phyloP scores from a whole-genome alignment of 345 rosid genomes.

The Heritiera fomes region DNA sequence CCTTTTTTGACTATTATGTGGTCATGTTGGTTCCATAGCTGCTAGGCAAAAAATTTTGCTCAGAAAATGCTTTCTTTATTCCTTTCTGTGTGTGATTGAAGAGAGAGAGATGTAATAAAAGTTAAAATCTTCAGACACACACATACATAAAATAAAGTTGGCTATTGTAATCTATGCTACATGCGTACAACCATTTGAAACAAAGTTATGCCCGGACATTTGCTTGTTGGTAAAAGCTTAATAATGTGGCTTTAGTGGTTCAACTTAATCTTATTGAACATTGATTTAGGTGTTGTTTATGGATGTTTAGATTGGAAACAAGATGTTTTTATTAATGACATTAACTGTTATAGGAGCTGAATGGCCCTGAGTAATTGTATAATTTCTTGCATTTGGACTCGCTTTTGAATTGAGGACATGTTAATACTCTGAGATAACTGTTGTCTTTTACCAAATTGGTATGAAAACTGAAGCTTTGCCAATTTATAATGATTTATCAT shows the following conservation, averaged over 20 bases:
- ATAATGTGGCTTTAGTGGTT: neutral
- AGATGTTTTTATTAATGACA: neutral
- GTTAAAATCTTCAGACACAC: neutral
- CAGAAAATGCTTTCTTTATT: no score
- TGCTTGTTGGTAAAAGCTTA: neutral
- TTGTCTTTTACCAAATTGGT: neutral
- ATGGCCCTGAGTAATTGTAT: neutral
- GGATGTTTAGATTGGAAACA: neutral
- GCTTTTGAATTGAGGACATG: neutral
- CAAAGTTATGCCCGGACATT: neutral
- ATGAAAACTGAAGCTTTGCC: conserved; percentile 1
- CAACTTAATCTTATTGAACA: neutral
- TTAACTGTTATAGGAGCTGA: neutral
- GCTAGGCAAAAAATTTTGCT: no score
- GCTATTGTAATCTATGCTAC: neutral
- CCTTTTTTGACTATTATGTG: no score
- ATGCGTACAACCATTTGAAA: neutral
- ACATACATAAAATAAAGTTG: neutral
- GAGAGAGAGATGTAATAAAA: no score
- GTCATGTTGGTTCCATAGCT: no score
- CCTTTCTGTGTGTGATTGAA: no score
- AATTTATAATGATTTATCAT: neutral
- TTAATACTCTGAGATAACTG: neutral
- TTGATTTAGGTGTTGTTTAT: neutral
- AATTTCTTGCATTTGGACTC: neutral